Conservation (phyloP, 495 filamentous ascomycete genomes). For the Parmelia sp. region DNA sequence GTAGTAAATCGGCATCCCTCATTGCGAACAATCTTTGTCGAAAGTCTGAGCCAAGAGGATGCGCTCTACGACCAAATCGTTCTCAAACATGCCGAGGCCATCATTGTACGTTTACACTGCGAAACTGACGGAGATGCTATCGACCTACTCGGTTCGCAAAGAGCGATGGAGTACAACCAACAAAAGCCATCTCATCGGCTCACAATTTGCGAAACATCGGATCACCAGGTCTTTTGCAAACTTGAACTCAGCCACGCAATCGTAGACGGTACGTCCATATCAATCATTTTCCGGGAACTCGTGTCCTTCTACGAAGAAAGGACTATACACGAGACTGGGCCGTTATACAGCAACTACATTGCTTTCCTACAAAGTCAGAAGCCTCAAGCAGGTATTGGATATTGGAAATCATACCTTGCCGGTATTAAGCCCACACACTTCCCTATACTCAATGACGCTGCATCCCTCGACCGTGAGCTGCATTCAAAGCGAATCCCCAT, state of each 20-base stretch:
- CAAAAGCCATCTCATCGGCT: conserved; percentile 42
- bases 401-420: conserved; percentile 48
- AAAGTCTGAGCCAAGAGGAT: conserved; percentile 40
- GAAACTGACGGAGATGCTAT: conserved; percentile 31
- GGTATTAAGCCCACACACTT: conserved; percentile 48
- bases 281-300: conserved; percentile 43
- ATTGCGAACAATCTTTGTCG: conserved; percentile 47
- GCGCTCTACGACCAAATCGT: conserved; percentile 46
- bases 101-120: conserved; percentile 36
- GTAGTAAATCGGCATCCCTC: conserved; percentile 46
- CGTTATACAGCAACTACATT: conserved; percentile 52
- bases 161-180: conserved; percentile 35
- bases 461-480: conserved; percentile 24
- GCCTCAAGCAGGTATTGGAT: conserved; percentile 39
- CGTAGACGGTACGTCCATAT: conserved; percentile 46
- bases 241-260: conserved; percentile 53
- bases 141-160: conserved; percentile 32
- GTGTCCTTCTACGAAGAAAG: conserved; percentile 43
- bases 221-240: conserved; percentile 41
- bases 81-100: conserved; percentile 35
- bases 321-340: conserved; percentile 32
- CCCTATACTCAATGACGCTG: conserved; percentile 40
- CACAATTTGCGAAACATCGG: conserved; percentile 40
- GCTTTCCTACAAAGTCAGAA: conserved; percentile 38
- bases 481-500: conserved; percentile 36